phyloP scores from a whole-genome alignment of 306 rosid genomes.

The Alnus glutinosa region DNA sequence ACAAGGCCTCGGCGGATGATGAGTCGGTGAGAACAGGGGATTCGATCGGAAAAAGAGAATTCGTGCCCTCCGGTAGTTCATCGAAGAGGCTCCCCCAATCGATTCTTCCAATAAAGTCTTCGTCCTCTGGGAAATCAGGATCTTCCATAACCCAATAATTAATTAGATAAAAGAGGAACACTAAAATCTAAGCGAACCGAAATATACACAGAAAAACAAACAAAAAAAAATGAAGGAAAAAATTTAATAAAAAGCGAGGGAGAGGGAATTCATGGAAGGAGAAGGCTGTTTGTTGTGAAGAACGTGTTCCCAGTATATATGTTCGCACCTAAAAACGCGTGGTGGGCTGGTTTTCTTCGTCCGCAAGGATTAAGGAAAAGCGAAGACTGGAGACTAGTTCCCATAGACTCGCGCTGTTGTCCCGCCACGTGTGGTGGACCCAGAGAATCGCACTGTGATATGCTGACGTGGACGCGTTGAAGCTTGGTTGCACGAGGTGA shows the following conservation, averaged over 20 bases:
- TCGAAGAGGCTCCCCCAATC: constrained; percentile 44
- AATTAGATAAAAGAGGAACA: neutral
- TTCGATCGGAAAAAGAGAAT: constrained; percentile 20
- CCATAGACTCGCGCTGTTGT: too few relatives aligned
- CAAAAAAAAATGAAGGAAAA: neutral
- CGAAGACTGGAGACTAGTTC: too few relatives aligned
- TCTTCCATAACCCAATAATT: constrained; percentile 16
- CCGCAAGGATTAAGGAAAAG: neutral
- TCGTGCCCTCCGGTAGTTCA: constrained; percentile 13
- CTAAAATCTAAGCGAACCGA: neutral
- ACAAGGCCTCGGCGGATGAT: constrained; percentile 8
- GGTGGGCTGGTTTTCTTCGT: neutral
- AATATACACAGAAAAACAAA: neutral
- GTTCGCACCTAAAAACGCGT: neutral
- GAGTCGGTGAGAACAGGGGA: constrained; percentile 5
- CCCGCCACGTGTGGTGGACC: too few relatives aligned
- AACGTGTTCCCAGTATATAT: neutral
- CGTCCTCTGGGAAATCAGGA: constrained; percentile 17
- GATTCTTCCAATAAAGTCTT: constrained; percentile 24
- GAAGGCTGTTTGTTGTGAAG: neutral
- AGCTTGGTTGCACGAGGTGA: too few relatives aligned
- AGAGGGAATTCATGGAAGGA: neutral
- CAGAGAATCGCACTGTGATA: too few relatives aligned
- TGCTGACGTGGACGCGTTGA: too few relatives aligned
- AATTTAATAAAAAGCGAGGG: neutral